Evolutionary conservation across 257 asterid species (phyloP).

Genomic region (Przewalskia tangutica): DNA sequence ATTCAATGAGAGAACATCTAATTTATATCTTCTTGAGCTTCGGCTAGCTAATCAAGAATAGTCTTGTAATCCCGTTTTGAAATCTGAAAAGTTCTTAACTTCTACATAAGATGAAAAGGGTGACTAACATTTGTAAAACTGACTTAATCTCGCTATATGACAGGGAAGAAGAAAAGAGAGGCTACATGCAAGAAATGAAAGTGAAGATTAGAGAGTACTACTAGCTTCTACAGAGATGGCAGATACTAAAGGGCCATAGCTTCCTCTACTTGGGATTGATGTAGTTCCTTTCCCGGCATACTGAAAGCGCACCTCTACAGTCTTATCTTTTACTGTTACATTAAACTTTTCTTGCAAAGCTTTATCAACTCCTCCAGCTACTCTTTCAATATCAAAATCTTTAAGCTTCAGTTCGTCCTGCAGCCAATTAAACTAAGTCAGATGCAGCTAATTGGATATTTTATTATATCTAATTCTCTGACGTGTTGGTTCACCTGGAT

Average conservation of each 20-base stretch:
- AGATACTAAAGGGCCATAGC: slow-evolving; percentile 46
- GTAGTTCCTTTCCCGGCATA: slow-evolving; percentile 45
- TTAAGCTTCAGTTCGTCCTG: slow-evolving; percentile 29
- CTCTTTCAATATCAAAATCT: slow-evolving; percentile 35
- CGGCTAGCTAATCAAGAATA: neutral
- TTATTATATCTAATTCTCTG: neutral
- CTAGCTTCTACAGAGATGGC: slow-evolving; percentile 48
- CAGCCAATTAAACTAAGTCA: neutral
- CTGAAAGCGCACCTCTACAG: slow-evolving; percentile 35
- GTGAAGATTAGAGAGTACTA: neutral
- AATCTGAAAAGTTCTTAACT: neutral
- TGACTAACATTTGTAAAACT: neutral
- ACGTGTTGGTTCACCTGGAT: slow-evolving; percentile 31
- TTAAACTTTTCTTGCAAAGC: slow-evolving; percentile 3
- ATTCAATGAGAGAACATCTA: neutral
- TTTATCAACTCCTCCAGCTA: slow-evolving; percentile 36
- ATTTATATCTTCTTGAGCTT: neutral
- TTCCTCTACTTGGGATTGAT: slow-evolving; percentile 36
- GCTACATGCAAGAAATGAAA: neutral
- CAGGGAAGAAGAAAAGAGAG: neutral
- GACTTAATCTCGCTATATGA: neutral
- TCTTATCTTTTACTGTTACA: slow-evolving; percentile 19
- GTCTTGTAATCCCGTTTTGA: neutral
- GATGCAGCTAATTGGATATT: neutral
- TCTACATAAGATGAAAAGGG: neutral